Conservation (phyloP, 169 alveolate species). For the Babesia caballi region DNA sequence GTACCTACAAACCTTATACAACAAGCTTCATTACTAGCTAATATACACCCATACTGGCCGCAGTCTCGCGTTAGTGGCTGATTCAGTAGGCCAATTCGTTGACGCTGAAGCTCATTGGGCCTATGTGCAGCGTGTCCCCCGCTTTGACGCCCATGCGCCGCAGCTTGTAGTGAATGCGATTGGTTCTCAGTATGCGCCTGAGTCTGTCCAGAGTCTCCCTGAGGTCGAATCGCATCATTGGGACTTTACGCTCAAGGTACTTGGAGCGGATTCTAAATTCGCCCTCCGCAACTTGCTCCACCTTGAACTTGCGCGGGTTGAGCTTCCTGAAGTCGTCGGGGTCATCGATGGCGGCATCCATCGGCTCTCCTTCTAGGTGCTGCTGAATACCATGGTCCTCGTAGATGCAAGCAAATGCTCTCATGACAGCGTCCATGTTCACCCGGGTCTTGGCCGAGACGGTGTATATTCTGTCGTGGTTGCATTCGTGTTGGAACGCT, state of each 20-base stretch:
- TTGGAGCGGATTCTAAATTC: conserved; percentile 56
- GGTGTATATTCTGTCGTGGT: conserved; percentile 35
- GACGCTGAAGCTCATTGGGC: conserved; percentile 23
- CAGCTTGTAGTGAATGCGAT: conserved; percentile 40
- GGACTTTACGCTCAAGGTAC: conserved; percentile 71
- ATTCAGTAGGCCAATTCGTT: conserved; percentile 16
- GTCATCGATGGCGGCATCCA: conserved; percentile 3
- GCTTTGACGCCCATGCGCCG: conserved; percentile 30
- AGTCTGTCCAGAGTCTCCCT: conserved; percentile 48
- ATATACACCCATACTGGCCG: not conserved
- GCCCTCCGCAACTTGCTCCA: conserved; percentile 60
- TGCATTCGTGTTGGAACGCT: conserved; percentile 1
- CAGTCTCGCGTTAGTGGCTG: not conserved
- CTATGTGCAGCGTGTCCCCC: conserved; percentile 50
- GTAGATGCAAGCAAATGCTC: conserved; percentile 7
- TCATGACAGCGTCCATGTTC: conserved; percentile 9
- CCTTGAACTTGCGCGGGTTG: conserved; percentile 61
- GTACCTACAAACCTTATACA: no score
- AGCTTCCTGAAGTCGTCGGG: conserved; percentile 68
- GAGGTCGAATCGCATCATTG: conserved; percentile 70
- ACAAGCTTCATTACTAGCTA: no score
- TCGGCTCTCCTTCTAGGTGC: not conserved
- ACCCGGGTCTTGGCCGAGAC: conserved; percentile 62
- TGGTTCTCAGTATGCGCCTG: conserved; percentile 28
- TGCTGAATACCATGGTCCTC: not conserved